phyloP scores from a whole-genome alignment of 306 rosid genomes.

The Castanopsis chinensis region DNA sequence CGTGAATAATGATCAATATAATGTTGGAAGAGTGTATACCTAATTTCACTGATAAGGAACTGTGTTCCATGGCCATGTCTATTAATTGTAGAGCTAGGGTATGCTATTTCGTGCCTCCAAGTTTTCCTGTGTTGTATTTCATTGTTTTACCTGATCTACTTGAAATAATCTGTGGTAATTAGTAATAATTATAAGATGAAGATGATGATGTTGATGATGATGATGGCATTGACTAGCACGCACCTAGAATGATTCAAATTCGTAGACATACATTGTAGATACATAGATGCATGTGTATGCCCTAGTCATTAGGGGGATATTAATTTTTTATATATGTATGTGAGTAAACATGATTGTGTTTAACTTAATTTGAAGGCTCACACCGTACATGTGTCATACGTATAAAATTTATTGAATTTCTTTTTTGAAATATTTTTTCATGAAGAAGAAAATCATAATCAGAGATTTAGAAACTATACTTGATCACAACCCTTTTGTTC shows the following conservation, averaged over 20 bases:
- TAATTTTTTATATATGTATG: no score
- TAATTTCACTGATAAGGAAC: not conserved
- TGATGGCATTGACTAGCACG: no score
- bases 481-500: not conserved
- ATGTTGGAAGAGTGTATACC: not conserved
- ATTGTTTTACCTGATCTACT: not conserved
- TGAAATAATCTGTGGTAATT: not conserved
- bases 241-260: no score
- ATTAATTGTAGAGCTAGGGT: constrained; percentile 1
- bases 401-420: not conserved
- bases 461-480: not conserved
- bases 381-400: not conserved
- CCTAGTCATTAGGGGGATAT: no score
- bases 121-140: not conserved
- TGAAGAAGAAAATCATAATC: not conserved
- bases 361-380: not conserved
- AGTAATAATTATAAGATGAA: not conserved
- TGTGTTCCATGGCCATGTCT: not conserved
- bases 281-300: no score
- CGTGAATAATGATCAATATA: not conserved
- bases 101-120: not conserved
- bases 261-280: no score
- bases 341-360: not conserved
- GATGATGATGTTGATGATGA: not conserved
- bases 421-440: not conserved